These are phyloP conservation scores for Sclerotinia sclerotiorum DNA, from an alignment of 2,329 filamentous ascomycete species.

Conservation along the genomic window DNA sequence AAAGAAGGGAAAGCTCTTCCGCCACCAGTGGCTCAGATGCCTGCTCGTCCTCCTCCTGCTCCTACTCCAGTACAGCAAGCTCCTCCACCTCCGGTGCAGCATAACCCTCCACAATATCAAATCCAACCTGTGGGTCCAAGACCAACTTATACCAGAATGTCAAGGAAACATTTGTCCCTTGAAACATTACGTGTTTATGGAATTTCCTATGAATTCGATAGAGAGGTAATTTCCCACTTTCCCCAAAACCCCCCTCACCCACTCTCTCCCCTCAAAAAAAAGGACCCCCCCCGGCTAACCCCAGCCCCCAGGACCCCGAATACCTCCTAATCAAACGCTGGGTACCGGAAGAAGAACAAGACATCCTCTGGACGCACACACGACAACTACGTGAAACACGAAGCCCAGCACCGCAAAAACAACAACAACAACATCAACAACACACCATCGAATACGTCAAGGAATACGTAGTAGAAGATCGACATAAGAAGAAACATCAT, in stretches of 20 bases:
- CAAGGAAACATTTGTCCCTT: slow-evolving; percentile 59
- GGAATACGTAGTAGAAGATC: slow-evolving; percentile 36
- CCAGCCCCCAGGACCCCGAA: slow-evolving; percentile 55
- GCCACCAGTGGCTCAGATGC: not conserved
- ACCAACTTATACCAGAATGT: slow-evolving; percentile 64
- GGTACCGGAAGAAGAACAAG: slow-evolving; percentile 70
- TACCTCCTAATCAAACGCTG: slow-evolving; percentile 73
- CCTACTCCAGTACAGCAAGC: not conserved
- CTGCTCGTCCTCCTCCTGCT: not conserved
- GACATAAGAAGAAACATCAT: slow-evolving; percentile 38
- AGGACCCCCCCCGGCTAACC: not conserved
- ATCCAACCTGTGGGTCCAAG: slow-evolving; percentile 38
- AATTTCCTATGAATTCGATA: slow-evolving; percentile 59
- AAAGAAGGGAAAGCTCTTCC: slow-evolving; percentile 42
- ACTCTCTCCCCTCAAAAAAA: not conserved
- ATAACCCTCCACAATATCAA: slow-evolving; percentile 25
- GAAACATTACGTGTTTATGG: slow-evolving; percentile 58
- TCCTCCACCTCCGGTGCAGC: not conserved
- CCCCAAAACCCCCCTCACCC: not conserved
- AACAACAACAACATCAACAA: not conserved
- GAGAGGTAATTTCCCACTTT: not conserved
- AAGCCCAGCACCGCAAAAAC: slow-evolving; percentile 26
- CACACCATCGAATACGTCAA: slow-evolving; percentile 32
- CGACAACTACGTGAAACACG: slow-evolving; percentile 48
- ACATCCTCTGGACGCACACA: slow-evolving; percentile 72